Base-by-base conservation (phyloP, 768 basidiomycete genomes). In the Mycena epipterygia region DNA sequence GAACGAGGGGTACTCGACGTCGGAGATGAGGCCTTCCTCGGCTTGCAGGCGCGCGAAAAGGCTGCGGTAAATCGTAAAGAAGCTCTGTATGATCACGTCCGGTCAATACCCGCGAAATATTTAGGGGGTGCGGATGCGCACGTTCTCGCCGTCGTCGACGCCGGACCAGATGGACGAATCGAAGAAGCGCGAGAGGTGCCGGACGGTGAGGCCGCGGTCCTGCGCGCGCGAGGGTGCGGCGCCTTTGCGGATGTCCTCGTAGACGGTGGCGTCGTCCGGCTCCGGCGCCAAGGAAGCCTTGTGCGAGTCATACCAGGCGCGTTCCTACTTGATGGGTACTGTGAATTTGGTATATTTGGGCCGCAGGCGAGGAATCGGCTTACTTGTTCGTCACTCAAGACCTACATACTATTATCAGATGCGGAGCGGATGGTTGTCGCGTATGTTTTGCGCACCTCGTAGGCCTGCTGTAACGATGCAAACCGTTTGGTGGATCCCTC, bases 271-370 rank as follows among this genome's bases (percentile, higher is more conserved):
- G 49, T 93, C 94, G 79, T 97, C 97, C 46, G 95, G 89, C 75
- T 94, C 93, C 3, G 93, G 93, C 21, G 86, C 84, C 9, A 96
- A 86, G 29, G 93, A 93, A 32, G 93, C 90, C 67, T 92, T 91
- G 79, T 99, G 97, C 6, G 91, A 91, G 81, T 99, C 98, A 80
- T 99, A 99, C 95, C 96, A 99, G 49, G 98, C 96, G 74, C 98
- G 87, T 86, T 99, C 97, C 94, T 97, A 89, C 84, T 88, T 86
- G 79, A 65, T 65, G 59, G 44, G 68, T 72, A 71, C 64, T 65
- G 71, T 78, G 53, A 76, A 58, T 66, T 68, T 58, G 68, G 46
- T 42, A 29, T 62, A 59, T 27, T 32, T 23, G 8, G 32, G 35
- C 32, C 41, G 16, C 21, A 59, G 49, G 8, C 19, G 29, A 51